Evolutionary conservation across 169 alveolate species (phyloP).

Genomic region (Eimeria sp.): DNA sequence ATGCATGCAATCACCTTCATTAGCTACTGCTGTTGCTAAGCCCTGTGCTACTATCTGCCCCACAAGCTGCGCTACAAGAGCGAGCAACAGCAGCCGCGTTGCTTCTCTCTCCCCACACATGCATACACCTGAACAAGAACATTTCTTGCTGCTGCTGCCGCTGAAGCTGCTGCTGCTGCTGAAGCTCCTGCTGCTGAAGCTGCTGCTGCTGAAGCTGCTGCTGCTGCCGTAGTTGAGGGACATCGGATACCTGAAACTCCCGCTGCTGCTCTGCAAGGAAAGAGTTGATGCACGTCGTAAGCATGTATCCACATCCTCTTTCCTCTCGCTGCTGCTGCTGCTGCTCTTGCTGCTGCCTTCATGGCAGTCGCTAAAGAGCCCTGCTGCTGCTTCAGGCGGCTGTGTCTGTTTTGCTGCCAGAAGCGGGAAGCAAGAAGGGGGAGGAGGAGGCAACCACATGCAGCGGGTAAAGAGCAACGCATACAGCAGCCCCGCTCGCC

Average conservation of each 20-base stretch:
- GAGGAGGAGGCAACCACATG: slow-evolving; percentile 76
- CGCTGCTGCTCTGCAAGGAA: background rate
- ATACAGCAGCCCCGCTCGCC: slow-evolving; percentile 93
- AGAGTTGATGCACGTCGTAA: background rate
- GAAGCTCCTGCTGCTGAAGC: too few species aligned
- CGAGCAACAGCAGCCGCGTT: slow-evolving; percentile 24
- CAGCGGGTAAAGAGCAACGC: slow-evolving; percentile 87
- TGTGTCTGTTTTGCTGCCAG: background rate
- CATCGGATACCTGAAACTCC: background rate
- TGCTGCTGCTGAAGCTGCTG: too few species aligned
- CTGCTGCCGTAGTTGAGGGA: background rate
- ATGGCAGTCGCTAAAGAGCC: slow-evolving; percentile 17
- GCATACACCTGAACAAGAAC: background rate
- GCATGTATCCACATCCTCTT: background rate
- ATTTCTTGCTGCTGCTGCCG: background rate
- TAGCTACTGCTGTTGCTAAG: background rate
- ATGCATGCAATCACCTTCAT: background rate
- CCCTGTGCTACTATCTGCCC: slow-evolving; percentile 46
- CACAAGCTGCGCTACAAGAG: slow-evolving; percentile 35
- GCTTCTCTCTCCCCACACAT: slow-evolving; percentile 1
- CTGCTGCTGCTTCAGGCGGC: too few species aligned
- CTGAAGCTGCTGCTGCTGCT: background rate
- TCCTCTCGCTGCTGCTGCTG: background rate
- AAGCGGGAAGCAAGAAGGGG: slow-evolving; percentile 35
- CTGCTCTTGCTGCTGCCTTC: background rate